phyloP scores from a whole-genome alignment of 306 rosid genomes.

The Bauhinia variegata region DNA sequence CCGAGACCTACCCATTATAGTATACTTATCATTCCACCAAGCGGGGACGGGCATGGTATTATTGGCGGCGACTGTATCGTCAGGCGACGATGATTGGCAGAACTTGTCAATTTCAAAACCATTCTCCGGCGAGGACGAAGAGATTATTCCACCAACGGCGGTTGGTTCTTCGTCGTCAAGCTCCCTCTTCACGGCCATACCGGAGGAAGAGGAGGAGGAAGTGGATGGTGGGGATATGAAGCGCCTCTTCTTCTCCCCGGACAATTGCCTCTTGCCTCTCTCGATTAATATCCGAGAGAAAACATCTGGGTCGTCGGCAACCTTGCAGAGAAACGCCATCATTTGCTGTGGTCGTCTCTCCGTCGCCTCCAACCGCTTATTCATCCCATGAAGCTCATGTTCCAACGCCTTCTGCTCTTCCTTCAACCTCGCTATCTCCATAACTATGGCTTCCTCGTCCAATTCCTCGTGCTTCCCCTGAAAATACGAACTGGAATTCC shows the following conservation, averaged over 20 bases:
- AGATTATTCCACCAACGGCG: conserved; percentile 6
- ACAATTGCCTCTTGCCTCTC: conserved; percentile 34
- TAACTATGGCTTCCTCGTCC: conserved; percentile 55
- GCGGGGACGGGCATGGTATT: neutral
- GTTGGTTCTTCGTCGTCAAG: conserved; percentile 51
- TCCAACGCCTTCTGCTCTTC: conserved; percentile 75
- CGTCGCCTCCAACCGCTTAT: conserved; percentile 65
- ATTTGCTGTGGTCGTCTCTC: conserved; percentile 84
- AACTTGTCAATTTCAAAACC: conserved; percentile 49
- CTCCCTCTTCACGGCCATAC: conserved; percentile 51
- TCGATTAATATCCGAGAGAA: conserved; percentile 55
- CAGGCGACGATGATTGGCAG: conserved; percentile 35
- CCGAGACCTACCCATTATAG: conserved; percentile 4
- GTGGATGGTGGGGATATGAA: conserved; percentile 38
- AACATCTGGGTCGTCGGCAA: conserved; percentile 75
- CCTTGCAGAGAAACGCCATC: conserved; percentile 75
- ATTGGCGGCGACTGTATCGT: neutral
- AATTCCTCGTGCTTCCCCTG: conserved; percentile 46
- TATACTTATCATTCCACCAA: conserved; percentile 41
- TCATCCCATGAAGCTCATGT: conserved; percentile 67
- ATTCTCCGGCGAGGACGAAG: conserved; percentile 57
- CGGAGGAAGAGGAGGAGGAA: conserved; percentile 51
- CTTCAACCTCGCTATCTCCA: conserved; percentile 71
- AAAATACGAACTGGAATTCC: conserved; percentile 5
- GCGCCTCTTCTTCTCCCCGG: conserved; percentile 54